phyloP scores from a whole-genome alignment of 208 protist species.

The Phytomonas francai region DNA sequence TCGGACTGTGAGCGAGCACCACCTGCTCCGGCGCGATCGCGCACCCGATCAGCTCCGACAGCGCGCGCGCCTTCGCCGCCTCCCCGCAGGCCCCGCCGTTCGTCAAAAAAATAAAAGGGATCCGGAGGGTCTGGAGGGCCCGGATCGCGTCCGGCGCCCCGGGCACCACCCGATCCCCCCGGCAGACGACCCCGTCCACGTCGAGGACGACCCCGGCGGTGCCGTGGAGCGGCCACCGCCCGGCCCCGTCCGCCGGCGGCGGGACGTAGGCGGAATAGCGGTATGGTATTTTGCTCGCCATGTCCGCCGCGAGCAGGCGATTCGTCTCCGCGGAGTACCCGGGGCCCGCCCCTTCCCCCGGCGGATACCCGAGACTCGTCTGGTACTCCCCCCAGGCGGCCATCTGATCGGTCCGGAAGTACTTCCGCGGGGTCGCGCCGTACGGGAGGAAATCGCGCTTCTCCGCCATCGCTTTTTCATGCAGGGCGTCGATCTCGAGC shows the following conservation, averaged over 20 bases:
- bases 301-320: slow-evolving; percentile 37
- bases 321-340: slow-evolving; percentile 38
- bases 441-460: slow-evolving; percentile 72
- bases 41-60: slow-evolving; percentile 51
- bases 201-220: slow-evolving; percentile 75
- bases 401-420: slow-evolving; percentile 60
- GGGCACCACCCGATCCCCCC: slow-evolving; percentile 53
- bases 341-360: not conserved
- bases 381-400: slow-evolving; percentile 76
- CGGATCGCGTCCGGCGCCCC: slow-evolving; percentile 64
- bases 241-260: not conserved
- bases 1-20: slow-evolving; percentile 69
- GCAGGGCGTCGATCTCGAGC: slow-evolving; percentile 39
- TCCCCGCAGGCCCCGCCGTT: slow-evolving; percentile 63
- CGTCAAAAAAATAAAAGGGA: slow-evolving; percentile 83
- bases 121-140: slow-evolving; percentile 42
- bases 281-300: slow-evolving; percentile 73
- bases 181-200: slow-evolving; percentile 76
- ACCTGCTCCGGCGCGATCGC: slow-evolving; percentile 51
- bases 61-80: slow-evolving; percentile 61
- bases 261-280: slow-evolving; percentile 43
- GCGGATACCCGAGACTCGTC: slow-evolving; percentile 10
- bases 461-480: slow-evolving; percentile 27
- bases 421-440: slow-evolving; percentile 44
- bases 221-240: slow-evolving; percentile 70